A percentile compares a stretch with the other conserved stretches of the same genome.
These are phyloP conservation scores for Podaxis pistillaris DNA, from an alignment of 768 basidiomycete species.

Conservation along the genomic window DNA sequence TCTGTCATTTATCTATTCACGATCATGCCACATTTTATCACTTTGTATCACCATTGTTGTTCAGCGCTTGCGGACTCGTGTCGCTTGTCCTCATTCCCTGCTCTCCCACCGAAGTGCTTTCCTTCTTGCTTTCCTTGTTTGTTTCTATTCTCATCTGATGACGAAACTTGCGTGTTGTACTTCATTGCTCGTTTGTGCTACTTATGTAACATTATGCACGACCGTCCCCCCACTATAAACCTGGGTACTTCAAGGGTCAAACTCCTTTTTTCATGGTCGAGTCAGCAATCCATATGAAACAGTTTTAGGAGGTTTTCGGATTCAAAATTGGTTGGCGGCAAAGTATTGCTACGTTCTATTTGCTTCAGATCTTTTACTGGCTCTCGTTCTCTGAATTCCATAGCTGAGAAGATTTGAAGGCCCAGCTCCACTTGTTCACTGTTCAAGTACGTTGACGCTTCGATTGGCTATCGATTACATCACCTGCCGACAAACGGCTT, in stretches of 20 bases:
- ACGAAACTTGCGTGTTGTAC: not conserved
- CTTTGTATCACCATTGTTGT: not conserved
- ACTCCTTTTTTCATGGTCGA: too few species aligned
- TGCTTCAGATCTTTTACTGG: too few species aligned
- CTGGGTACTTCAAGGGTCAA: not conserved
- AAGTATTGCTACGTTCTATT: too few species aligned
- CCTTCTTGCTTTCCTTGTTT: not conserved
- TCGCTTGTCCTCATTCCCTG: not conserved
- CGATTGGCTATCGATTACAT: too few species aligned
- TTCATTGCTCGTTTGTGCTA: not conserved
- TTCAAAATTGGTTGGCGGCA: too few species aligned
- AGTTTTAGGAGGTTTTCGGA: too few species aligned
- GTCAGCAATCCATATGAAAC: too few species aligned
- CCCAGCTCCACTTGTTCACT: too few species aligned
- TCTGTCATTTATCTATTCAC: slow-evolving; percentile 1
- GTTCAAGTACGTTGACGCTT: too few species aligned
- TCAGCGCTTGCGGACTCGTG: not conserved
- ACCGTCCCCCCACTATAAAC: not conserved
- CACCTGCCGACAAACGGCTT: too few species aligned
- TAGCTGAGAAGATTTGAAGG: too few species aligned
- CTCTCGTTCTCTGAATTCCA: too few species aligned
- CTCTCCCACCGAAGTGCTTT: not conserved
- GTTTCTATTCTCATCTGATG: not conserved
- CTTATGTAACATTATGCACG: slow-evolving; percentile 1
- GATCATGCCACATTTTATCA: not conserved